phyloP scores from a whole-genome alignment of 2,329 filamentous ascomycete species.

The Dothideomycetes sp. region DNA sequence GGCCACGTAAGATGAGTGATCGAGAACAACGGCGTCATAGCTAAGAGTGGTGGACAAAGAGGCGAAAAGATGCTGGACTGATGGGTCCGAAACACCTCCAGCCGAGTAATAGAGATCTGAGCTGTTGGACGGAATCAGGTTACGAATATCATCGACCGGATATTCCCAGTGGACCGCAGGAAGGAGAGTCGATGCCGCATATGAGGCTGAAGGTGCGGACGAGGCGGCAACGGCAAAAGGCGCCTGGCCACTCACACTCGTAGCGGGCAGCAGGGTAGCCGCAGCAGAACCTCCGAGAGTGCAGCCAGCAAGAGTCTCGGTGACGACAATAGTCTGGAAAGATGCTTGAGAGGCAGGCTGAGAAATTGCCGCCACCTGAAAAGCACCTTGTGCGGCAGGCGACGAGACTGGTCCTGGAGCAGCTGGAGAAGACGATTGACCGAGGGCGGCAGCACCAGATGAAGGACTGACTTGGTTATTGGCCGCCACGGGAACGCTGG shows the following conservation, averaged over 20 bases:
- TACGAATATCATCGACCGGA: background rate
- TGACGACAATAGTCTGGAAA: conserved; percentile 1
- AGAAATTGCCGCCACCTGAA: background rate
- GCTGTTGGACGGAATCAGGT: background rate
- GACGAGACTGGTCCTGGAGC: background rate
- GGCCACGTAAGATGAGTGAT: conserved; percentile 1
- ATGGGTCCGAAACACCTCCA: conserved; percentile 2
- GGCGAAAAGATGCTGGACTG: conserved; percentile 2
- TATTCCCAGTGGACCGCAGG: conserved; percentile 5
- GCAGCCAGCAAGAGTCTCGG: conserved; percentile 2
- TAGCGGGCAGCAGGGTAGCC: background rate
- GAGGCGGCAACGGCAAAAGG: background rate
- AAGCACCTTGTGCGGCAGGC: background rate
- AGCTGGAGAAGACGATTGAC: background rate
- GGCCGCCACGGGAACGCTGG: background rate
- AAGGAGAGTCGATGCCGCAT: conserved; percentile 1
- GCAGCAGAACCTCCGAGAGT: background rate
- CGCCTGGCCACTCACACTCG: background rate
- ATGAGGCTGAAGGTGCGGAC: background rate
- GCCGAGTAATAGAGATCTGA: background rate
- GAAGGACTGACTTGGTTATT: background rate
- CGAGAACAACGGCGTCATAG: conserved; percentile 2
- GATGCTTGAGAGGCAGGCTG: background rate
- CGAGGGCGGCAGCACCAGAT: background rate
- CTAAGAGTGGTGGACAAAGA: background rate